Percentiles rank a stretch among this genome's conserved stretches.
These are phyloP conservation scores for Claviceps sp. DNA, from an alignment of 2,329 filamentous ascomycete genomes.

Conservation along the genomic window DNA sequence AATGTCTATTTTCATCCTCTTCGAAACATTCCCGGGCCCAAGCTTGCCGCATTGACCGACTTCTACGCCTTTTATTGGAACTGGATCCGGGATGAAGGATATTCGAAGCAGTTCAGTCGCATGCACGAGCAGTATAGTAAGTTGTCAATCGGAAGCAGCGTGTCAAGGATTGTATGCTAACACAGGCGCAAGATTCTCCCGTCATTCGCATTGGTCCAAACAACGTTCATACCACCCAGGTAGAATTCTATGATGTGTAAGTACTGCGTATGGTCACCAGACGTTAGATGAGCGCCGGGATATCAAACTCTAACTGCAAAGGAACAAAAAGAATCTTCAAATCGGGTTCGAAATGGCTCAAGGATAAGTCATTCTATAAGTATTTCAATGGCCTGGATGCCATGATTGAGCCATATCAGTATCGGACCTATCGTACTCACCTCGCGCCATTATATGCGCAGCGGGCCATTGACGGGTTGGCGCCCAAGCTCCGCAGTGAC, in stretches of 20 bases:
- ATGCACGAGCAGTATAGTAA: neutral
- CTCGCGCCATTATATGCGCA: neutral
- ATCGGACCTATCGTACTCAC: conserved; percentile 1
- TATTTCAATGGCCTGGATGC: conserved; percentile 1
- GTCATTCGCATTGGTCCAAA: neutral
- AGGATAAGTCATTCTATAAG: neutral
- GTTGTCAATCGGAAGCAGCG: neutral
- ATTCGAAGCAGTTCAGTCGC: neutral
- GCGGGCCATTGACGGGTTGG: neutral
- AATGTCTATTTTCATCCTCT: neutral
- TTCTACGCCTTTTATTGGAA: conserved; percentile 1
- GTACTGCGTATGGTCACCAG: no score
- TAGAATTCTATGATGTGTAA: neutral
- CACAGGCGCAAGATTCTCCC: neutral
- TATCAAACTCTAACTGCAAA: no score
- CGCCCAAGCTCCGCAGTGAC: neutral
- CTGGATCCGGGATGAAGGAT: neutral
- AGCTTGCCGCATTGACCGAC: neutral
- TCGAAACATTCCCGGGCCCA: neutral
- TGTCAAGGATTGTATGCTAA: neutral
- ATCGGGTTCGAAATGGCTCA: neutral
- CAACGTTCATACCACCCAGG: neutral
- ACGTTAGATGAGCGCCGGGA: no score
- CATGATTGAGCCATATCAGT: conserved; percentile 1
- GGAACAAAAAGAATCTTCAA: neutral